Percentiles rank a stretch among this genome's conserved stretches.
phyloP scores from a whole-genome alignment of 1,284 basidiomycete genomes.

The Fomitopsis schrenkii region DNA sequence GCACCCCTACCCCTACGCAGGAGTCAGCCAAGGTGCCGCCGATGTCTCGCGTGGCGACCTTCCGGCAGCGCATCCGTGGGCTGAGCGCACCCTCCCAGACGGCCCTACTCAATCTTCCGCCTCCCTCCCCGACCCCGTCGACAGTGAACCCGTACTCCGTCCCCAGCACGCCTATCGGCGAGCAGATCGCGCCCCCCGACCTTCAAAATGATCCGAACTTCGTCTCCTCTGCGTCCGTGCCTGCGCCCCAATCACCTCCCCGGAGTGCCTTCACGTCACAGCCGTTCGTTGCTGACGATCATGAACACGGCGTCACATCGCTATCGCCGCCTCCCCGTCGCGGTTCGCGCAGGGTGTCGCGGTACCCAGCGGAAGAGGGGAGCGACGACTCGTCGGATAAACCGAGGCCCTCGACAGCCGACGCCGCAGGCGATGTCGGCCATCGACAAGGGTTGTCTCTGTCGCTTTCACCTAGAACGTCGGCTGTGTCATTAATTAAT shows the following conservation, averaged over 20 bases:
- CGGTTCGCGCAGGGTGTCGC: slow-evolving; percentile 37
- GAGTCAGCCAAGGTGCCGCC: slow-evolving; percentile 27
- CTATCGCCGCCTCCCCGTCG: slow-evolving; percentile 59
- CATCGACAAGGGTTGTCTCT: slow-evolving; percentile 15
- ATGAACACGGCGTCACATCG: slow-evolving; percentile 41
- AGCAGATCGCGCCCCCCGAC: slow-evolving; percentile 45
- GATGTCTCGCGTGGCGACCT: slow-evolving; percentile 28
- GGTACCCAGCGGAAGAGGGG: slow-evolving; percentile 23
- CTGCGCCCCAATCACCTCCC: slow-evolving; percentile 32
- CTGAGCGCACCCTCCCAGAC: slow-evolving; percentile 51
- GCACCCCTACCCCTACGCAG: slow-evolving; percentile 7
- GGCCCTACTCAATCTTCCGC: slow-evolving; percentile 18
- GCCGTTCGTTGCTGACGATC: slow-evolving; percentile 29
- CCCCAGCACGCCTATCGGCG: slow-evolving; percentile 43
- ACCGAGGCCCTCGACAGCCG: slow-evolving; percentile 5
- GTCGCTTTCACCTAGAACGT: slow-evolving; percentile 23
- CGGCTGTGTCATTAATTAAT: slow-evolving; percentile 8
- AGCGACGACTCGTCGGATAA: slow-evolving; percentile 9
- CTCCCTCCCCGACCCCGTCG: slow-evolving; percentile 20
- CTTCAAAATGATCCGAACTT: slow-evolving; percentile 57
- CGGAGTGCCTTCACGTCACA: slow-evolving; percentile 18
- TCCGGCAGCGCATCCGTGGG: slow-evolving; percentile 60
- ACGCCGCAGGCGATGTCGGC: slow-evolving; percentile 8
- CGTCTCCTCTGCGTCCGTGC: slow-evolving; percentile 37
- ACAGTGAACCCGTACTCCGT: slow-evolving; percentile 23